These are phyloP conservation scores for Tetrahymena thermophila DNA, from an alignment of 73 alveolate genomes.

Conservation along the genomic window DNA sequence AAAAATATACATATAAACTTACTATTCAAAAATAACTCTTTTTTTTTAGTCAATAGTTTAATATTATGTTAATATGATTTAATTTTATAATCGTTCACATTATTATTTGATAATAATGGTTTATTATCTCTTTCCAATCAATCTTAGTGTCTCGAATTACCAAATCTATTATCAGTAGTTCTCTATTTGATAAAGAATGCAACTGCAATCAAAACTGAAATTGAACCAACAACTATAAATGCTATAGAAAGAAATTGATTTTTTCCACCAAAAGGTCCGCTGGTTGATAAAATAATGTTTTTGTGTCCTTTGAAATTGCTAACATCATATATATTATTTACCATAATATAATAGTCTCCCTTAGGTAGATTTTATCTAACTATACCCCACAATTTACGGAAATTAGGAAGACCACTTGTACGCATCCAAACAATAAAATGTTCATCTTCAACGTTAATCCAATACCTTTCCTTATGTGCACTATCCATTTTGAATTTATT, in stretches of 20 bases:
- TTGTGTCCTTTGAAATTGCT: constrained; percentile 64
- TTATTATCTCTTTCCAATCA: neutral
- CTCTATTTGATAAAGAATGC: constrained; percentile 33
- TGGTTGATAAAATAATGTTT: constrained; percentile 66
- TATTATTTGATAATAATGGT: too few species aligned
- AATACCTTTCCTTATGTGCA: constrained; percentile 38
- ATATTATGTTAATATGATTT: too few species aligned
- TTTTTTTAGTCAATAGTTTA: too few species aligned
- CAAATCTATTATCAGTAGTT: constrained; percentile 32
- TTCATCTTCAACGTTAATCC: constrained; percentile 77
- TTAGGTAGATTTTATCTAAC: constrained; percentile 46
- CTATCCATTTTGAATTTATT: constrained; percentile 51
- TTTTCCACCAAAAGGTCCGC: constrained; percentile 79
- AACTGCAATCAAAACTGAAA: constrained; percentile 55
- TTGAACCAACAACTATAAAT: constrained; percentile 69
- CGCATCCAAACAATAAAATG: constrained; percentile 92
- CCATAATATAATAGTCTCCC: constrained; percentile 51
- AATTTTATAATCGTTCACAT: too few species aligned
- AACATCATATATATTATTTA: constrained; percentile 65
- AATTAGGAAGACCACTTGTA: constrained; percentile 82
- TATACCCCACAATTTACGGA: constrained; percentile 83
- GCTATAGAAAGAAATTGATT: constrained; percentile 63
- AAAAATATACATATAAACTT: too few species aligned
- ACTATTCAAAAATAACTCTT: too few species aligned
- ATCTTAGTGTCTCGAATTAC: constrained; percentile 4